Evolutionary conservation across 2,329 filamentous ascomycete species (phyloP), one percentile per base, ranked within the genome.

Genomic region (Gaeumannomyces sp.): DNA sequence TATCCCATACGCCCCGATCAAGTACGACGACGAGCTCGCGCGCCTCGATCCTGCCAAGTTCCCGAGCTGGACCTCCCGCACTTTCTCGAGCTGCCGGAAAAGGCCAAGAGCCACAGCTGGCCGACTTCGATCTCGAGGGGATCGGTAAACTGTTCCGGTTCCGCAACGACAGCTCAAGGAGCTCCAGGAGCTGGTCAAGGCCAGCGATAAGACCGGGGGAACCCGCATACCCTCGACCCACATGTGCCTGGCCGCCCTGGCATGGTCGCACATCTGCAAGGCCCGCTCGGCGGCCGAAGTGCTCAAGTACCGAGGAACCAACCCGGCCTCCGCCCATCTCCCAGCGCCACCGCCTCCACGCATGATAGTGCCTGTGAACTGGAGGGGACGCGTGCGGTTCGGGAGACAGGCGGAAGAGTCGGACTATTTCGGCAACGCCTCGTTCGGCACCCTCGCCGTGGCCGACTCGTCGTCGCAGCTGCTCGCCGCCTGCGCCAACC

Each of bases 231-330:
- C 60, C 5, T 22, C 35, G 35, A 38, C 22, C 35, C 19, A n/a
- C 33, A 28, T 53, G 60, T 28, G 33, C 35, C 38, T 61, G 19
- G 27, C 60, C n/a, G 60, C 35, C 22, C 35, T 61, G 35, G 13
- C 60, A 10, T 61, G 60, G 60, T 27, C 28, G 33, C 60, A 61
- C 60, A 29, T 29, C 25, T 45, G 25, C 60, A 61, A 53, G 60
- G 60, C 60, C 3, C 60, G 60, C 60, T 28, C 27, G 22, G 33
- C n/a, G 28, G 60, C 33, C 33, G 60, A 61, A n/a, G n/a, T 45
- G 2, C 38, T 45, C 33, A 61, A 16, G 33, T 28, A 45, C 14
- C 31, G 33, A 5, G 11, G 22, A 5, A 19, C 31, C 13, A 29
- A 27, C 35, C 35, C 31, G 25, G 60, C 38, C 25, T 28, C n/a